Evolutionary conservation across 768 basidiomycete genomes (phyloP), one percentile per base, ranked within the genome.

Genomic region (Kwoniella mangroviensis): DNA sequence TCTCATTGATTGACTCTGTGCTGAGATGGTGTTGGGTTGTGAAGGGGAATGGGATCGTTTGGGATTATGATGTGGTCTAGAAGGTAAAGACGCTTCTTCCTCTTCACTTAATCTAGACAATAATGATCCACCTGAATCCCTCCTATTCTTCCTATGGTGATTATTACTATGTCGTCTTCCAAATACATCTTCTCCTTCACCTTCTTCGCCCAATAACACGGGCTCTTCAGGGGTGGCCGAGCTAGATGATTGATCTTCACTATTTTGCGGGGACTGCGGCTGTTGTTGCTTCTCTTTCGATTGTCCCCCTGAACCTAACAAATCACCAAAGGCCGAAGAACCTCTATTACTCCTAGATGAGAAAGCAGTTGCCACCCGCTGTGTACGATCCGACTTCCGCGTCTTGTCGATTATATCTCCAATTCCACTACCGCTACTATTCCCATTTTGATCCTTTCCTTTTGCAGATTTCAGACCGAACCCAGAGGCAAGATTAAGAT

Each of bases 271-370:
- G 4, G n/a, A 0, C 21, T 59, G 4, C 11, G 28, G 41, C 61
- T 6, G 21, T 10, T 12, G 28, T 49, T 17, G 41, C 40, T 19
- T 45, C 4, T 34, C 26, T 11, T 34, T 64, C 40, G 19, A 19
- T 49, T n/a, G 21, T 6, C 43, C 61, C 2, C 43, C 63, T 11
- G 60, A 52, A 12, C 53, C 53, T 19, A 69, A n/a, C 12, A 69
- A 51, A 64, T 69, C 68, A 22, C 62, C 62, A 56, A 69, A 69
- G 7, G 62, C 62, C 9, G 68, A 62, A 4, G 68, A 28, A n/a
- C 55, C 68, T 56, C 21, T 63, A 56, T 40, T 43, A 19, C 7
- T 54, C 24, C 34, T n/a, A 10, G 24, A 40, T 12, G 17, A 11
- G 17, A 51, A 24, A 12, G n/a, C 22, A 34, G 34, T 59, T 4